These are phyloP conservation scores for Albatrellus ellisii DNA, from an alignment of 768 basidiomycete genomes.

Conservation along the genomic window DNA sequence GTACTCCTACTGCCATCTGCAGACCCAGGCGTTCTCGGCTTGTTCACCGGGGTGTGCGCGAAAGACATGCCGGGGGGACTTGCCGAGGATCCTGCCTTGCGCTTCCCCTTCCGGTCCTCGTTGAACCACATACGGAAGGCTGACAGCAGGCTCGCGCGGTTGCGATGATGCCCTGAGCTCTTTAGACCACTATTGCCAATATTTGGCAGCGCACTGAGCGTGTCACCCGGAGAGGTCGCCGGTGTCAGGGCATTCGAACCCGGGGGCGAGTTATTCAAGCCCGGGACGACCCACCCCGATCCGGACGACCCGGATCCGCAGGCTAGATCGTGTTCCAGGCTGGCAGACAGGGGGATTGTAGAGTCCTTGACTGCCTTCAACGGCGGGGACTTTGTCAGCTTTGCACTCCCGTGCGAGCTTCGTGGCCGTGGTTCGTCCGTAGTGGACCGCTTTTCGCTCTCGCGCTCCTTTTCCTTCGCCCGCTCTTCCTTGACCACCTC, in stretches of 20 bases:
- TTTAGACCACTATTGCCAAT: conserved; percentile 24
- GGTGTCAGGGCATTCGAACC: conserved; percentile 25
- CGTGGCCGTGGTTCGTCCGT: conserved; percentile 50
- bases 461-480: conserved; percentile 26
- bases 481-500: conserved; percentile 60
- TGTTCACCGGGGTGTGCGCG: too few relatives aligned
- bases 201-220: conserved; percentile 33
- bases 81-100: conserved; percentile 32
- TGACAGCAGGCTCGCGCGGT: conserved; percentile 70
- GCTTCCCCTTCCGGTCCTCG: conserved; percentile 81
- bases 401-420: conserved; percentile 54
- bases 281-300: conserved; percentile 60
- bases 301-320: conserved; percentile 9
- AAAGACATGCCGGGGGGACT: not conserved
- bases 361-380: conserved; percentile 35
- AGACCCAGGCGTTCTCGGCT: conserved; percentile 5
- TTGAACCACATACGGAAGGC: conserved; percentile 89
- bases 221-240: conserved; percentile 40
- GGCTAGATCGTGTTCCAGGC: conserved; percentile 25
- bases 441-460: conserved; percentile 27
- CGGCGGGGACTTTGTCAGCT: conserved; percentile 60
- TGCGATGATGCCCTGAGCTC: conserved; percentile 29
- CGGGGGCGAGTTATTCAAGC: conserved; percentile 17
- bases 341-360: conserved; percentile 36
- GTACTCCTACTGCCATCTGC: conserved; percentile 18